These are phyloP conservation scores for Cladosporium sphaerospermum DNA, from an alignment of 2,329 filamentous ascomycete genomes.

Conservation along the genomic window DNA sequence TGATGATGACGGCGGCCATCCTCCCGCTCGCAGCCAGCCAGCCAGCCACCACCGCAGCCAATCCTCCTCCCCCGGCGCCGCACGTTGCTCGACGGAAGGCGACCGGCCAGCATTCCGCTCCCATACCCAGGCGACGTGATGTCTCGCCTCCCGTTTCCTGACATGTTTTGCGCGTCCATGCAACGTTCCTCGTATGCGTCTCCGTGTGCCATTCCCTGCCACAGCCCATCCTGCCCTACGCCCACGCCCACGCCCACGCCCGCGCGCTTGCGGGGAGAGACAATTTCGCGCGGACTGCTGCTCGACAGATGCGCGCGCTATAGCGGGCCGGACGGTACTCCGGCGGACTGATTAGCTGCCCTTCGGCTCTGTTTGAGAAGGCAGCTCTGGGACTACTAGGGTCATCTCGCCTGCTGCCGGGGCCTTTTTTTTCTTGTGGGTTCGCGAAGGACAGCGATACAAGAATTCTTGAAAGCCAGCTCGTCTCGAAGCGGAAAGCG, in stretches of 20 bases:
- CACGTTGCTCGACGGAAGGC: slow-evolving; percentile 5
- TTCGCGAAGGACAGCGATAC: too few relatives aligned
- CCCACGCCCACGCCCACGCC: not conserved
- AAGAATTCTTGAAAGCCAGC: not conserved
- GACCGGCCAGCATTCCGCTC: slow-evolving; percentile 1
- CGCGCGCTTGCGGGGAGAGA: slow-evolving; percentile 3
- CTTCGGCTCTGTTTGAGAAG: not conserved
- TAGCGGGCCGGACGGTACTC: slow-evolving; percentile 2
- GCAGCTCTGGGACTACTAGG: not conserved
- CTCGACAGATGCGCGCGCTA: not conserved
- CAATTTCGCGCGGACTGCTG: slow-evolving; percentile 1
- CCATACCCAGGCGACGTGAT: not conserved
- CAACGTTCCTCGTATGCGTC: too few relatives aligned
- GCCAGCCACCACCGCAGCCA: slow-evolving; percentile 5
- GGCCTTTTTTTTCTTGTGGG: too few relatives aligned
- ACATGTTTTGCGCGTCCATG: not conserved
- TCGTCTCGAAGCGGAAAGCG: slow-evolving; percentile 5
- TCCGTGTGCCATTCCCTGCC: too few relatives aligned
- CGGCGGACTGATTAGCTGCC: slow-evolving; percentile 1
- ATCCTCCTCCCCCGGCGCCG: slow-evolving; percentile 6
- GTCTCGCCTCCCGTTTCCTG: not conserved
- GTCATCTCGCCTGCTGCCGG: not conserved
- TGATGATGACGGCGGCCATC: too few relatives aligned
- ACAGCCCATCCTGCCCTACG: too few relatives aligned
- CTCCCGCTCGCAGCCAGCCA: not conserved